phyloP scores from a whole-genome alignment of 129 eudicot genomes.

The Artemisia tridentata region DNA sequence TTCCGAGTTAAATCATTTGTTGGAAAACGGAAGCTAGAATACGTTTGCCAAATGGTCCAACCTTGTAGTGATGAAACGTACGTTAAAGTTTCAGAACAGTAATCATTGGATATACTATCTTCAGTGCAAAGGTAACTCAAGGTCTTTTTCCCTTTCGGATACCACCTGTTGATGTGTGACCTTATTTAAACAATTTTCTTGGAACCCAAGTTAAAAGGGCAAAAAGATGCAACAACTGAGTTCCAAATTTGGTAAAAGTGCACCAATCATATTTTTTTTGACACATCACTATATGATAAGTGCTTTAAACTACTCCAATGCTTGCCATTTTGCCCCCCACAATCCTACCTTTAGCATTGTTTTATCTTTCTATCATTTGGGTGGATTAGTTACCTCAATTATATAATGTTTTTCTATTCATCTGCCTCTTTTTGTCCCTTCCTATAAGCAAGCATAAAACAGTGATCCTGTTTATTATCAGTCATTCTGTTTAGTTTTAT shows the following conservation, averaged over 20 bases:
- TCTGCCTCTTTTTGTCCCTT: constrained; percentile 20
- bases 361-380: constrained; percentile 19
- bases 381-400: constrained; percentile 24
- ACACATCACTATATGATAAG: constrained; percentile 16
- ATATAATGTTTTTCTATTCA: neutral
- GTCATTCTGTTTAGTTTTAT: constrained; percentile 7
- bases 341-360: constrained; percentile 1
- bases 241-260: constrained; percentile 27
- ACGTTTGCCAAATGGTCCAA: constrained; percentile 15
- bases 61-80: neutral
- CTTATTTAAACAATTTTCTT: constrained; percentile 19
- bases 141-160: constrained; percentile 21
- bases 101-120: constrained; percentile 32
- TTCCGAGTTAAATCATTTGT: no score
- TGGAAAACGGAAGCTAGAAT: neutral
- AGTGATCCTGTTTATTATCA: constrained; percentile 1
- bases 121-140: constrained; percentile 32
- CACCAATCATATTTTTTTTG: constrained; percentile 20
- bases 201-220: constrained; percentile 27
- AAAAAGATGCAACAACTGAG: constrained; percentile 13
- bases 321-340: constrained; percentile 23
- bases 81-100: constrained; percentile 21
- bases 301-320: constrained; percentile 31
- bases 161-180: constrained; percentile 26
- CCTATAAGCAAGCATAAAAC: constrained; percentile 34